Base-by-base conservation (phyloP, 2,329 filamentous ascomycete species). In the Fusarium ramigenum region DNA sequence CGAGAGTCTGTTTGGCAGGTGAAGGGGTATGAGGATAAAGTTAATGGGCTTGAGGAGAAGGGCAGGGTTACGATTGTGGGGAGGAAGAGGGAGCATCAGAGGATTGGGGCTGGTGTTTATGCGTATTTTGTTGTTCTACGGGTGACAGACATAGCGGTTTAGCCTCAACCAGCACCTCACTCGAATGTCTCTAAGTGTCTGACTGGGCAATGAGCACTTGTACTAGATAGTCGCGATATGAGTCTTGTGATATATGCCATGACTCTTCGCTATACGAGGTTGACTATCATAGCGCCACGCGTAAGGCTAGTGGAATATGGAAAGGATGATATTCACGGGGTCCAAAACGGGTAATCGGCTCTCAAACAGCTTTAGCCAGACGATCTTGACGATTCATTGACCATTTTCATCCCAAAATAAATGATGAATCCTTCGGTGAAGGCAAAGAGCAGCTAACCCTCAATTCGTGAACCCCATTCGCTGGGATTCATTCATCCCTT, bases 1-100 rank as follows among this genome's bases (percentile, higher is more conserved):
- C 75, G 87, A 5, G 82, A 86, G 10, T 82, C 82, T 7, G 83
- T 87, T 30, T 88, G 85, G 85, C 72, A 80, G 23, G 74, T 79
- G 1, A 82, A 80, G 3, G 86, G 85, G 0, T 88, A 84, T 72
- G 78, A 84, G 66, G 76, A 73, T 0, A 82, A 84, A 44, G 81
- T 87, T 2, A 79, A 84, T 46, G 78, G 77, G 4, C 56, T 78
- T 0, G 32, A 21, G 10, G 18, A 58, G 1, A 16, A 30, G 4
- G 42, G 34, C 1, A 65, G 19, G 12, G 32, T 58, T 2, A 69
- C 43, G 21, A 18, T 72, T 19, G 23, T 63, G 4, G 71, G 60
- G n/a, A 59, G 34, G 25, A 7, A 30, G 3, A 30, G 43, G 7
- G 52, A 58, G 2, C 32, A 23, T 11, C 58, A 69, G 9, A 69